These are phyloP conservation scores for Datura wrightii DNA, from an alignment of 257 asterid species.

Conservation along the genomic window DNA sequence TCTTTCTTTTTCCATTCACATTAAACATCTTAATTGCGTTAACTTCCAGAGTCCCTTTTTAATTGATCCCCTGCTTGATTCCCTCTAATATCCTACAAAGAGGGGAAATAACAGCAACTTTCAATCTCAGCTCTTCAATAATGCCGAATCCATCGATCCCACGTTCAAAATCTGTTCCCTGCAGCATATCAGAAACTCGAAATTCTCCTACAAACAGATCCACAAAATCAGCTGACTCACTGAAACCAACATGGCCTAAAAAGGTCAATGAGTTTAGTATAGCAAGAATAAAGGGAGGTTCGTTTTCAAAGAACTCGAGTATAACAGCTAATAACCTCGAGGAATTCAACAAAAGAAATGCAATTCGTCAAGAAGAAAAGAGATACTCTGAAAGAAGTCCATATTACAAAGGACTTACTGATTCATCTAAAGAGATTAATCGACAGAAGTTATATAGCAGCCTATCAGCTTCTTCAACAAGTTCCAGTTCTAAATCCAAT, in stretches of 20 bases:
- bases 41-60: background rate
- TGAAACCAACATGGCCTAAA: constrained; percentile 51
- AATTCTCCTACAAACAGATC: constrained; percentile 44
- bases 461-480: constrained; percentile 35
- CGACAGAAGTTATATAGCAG: constrained; percentile 46
- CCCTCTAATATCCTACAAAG: background rate
- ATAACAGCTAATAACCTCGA: constrained; percentile 50
- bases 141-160: constrained; percentile 66
- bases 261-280: constrained; percentile 38
- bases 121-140: constrained; percentile 40
- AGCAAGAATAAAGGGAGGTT: constrained; percentile 33
- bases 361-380: constrained; percentile 43
- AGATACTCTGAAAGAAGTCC: constrained; percentile 56
- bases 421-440: constrained; percentile 53
- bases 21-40: background rate
- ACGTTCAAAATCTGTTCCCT: constrained; percentile 63
- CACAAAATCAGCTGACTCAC: constrained; percentile 51
- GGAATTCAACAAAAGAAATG: constrained; percentile 58
- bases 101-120: background rate
- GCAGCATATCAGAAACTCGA: constrained; percentile 43
- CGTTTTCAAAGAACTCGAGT: constrained; percentile 39
- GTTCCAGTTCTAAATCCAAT: constrained; percentile 49
- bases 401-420: constrained; percentile 72
- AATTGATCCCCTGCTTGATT: background rate
- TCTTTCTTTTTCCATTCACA: background rate